Conservation (phyloP, 768 basidiomycete genomes). For the Suillus luteus region DNA sequence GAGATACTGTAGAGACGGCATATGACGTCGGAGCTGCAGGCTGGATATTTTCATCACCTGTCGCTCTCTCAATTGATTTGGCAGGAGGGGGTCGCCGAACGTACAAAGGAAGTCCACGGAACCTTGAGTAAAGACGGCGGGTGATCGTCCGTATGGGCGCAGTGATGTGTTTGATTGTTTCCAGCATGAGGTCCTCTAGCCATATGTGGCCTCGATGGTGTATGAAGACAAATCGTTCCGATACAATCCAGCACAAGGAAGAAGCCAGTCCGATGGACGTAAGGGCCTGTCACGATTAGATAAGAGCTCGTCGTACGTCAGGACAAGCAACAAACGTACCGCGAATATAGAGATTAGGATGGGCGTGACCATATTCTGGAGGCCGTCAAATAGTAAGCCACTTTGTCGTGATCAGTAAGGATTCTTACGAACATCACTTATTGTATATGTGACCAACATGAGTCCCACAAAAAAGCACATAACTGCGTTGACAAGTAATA, state of each 20-base stretch:
- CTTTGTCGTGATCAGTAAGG: slow-evolving; percentile 17
- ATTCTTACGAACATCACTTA: slow-evolving; percentile 53
- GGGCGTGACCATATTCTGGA: slow-evolving; percentile 60
- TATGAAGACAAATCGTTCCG: slow-evolving; percentile 50
- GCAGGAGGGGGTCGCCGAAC: slow-evolving; percentile 9
- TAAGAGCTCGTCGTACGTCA: slow-evolving; percentile 17
- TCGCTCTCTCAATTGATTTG: neutral
- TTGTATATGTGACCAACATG: slow-evolving; percentile 75
- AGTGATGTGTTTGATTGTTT: slow-evolving; percentile 28
- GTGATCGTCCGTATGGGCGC: neutral
- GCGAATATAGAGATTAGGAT: slow-evolving; percentile 78
- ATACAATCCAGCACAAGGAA: slow-evolving; percentile 55
- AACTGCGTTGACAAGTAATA: slow-evolving; percentile 81
- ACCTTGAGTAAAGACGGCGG: slow-evolving; percentile 2
- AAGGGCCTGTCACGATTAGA: slow-evolving; percentile 25
- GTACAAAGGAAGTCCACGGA: neutral
- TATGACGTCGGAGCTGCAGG: neutral
- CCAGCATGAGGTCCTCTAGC: slow-evolving; percentile 47
- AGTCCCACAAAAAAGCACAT: slow-evolving; percentile 81
- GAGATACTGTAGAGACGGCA: neutral
- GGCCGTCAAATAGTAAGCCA: slow-evolving; percentile 10
- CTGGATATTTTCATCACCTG: neutral
- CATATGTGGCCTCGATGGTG: slow-evolving; percentile 52
- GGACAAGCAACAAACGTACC: slow-evolving; percentile 18
- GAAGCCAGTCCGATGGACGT: slow-evolving; percentile 47